Evolutionary conservation across 1,139 yeast genomes (phyloP), one percentile per base, ranked within the genome.

Genomic region (Blastobotrys petasosporus): DNA sequence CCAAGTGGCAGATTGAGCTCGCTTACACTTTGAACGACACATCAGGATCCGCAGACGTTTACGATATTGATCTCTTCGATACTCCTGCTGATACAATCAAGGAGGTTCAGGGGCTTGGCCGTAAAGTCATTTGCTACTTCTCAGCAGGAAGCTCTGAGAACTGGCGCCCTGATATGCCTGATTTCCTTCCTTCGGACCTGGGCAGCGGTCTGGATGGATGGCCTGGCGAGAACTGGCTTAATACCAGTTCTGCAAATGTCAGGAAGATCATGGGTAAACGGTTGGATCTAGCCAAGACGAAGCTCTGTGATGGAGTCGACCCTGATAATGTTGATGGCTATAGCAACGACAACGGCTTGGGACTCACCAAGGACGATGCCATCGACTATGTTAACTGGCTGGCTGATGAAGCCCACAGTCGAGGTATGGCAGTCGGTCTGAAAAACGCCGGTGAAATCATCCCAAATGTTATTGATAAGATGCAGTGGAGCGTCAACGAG

Each of bases 291-390:
- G 55, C 55, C 9, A 30, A 32, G 31, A 23, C 32, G 13, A 52
- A 52, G 44, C 46, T 46, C n/a, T 52, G 55, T 32, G 55, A 52
- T 32, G 55, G 55, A 11, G 46, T 52, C 17, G 55, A 52, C 32
- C 54, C 55, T n/a, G 55, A 52, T 39, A 52, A 52, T 35, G 47
- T 50, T 11, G 55, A 52, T 28, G 55, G 51, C 5, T 52, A 52
- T 45, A 51, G 39, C 35, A 51, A 51, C 37, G 46, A 50, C 38
- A 51, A 49, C 32, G 55, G 55, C n/a, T 35, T 52, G 34, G 38
- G 32, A 25, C 33, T 52, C 39, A 44, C 49, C 10, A 20, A 42
- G 20, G 31, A 30, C 11, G 49, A 51, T 33, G 39, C 54, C 5
- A 35, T 46, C 25, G 42, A 51, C 23, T 52, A 41, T 37, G 48